Conservation (phyloP, 2,329 filamentous ascomycete species). For the Thelonectria blattea region DNA sequence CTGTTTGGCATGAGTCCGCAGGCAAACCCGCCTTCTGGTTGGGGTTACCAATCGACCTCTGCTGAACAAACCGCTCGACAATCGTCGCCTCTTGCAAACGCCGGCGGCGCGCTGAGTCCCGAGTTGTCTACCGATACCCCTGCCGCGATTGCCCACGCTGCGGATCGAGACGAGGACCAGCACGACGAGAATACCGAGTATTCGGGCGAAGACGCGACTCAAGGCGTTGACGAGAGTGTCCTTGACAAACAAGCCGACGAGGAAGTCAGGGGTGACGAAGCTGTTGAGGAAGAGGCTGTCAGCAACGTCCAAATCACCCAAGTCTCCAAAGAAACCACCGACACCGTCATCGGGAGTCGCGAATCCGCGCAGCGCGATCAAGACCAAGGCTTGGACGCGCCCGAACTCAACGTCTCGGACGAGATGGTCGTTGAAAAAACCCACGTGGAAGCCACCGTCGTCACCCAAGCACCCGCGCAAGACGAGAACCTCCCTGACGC, state of each 20-base stretch:
- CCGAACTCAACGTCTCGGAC: background rate
- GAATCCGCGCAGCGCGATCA: background rate
- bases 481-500: background rate
- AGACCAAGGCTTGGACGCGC: background rate
- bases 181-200: background rate
- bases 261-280: background rate
- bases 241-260: background rate
- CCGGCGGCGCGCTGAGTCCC: background rate
- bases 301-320: background rate
- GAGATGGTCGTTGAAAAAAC: background rate
- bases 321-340: background rate
- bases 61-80: constrained; percentile 6
- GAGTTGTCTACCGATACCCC: constrained; percentile 23
- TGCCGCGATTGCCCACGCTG: constrained; percentile 5
- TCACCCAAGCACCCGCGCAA: background rate
- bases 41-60: constrained; percentile 28
- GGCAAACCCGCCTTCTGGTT: constrained; percentile 12
- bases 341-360: background rate
- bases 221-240: background rate
- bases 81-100: constrained; percentile 18
- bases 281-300: background rate
- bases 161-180: background rate
- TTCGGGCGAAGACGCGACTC: background rate
- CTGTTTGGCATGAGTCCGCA: constrained; percentile 16
- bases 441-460: background rate